Evolutionary conservation across 331 rosid genomes (phyloP).

Genomic region (Rhamnella rubrinervis): DNA sequence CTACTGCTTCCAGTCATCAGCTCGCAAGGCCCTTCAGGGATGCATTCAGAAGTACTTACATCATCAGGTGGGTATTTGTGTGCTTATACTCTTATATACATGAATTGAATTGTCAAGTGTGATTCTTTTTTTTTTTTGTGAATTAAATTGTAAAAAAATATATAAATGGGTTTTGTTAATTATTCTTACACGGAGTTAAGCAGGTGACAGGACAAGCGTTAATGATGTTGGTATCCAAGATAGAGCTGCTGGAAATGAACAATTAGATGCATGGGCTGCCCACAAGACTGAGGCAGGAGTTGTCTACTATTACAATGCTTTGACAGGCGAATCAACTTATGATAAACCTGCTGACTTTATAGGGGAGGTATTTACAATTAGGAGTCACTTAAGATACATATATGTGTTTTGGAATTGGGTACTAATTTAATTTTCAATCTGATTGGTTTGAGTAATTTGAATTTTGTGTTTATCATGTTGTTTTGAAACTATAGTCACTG

Average conservation of each 20-base stretch:
- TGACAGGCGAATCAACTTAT: constrained; percentile 85
- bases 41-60: constrained; percentile 44
- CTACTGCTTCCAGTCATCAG: constrained; percentile 38
- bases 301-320: constrained; percentile 85
- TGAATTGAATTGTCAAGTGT: neutral
- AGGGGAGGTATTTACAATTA: constrained; percentile 67
- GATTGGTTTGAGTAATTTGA: neutral
- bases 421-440: neutral
- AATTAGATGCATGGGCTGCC: constrained; percentile 84
- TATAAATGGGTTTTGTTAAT: constrained; percentile 1
- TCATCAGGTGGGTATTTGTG: constrained; percentile 47
- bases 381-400: neutral
- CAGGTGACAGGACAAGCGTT: constrained; percentile 50
- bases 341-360: constrained; percentile 76
- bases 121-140: neutral
- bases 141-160: too few species aligned
- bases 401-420: neutral
- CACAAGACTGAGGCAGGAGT: constrained; percentile 83
- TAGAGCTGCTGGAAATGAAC: constrained; percentile 43
- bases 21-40: constrained; percentile 42
- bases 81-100: constrained; percentile 9
- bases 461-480: too few species aligned
- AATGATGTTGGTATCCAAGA: constrained; percentile 34
- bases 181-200: constrained; percentile 28
- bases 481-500: too few species aligned